Percentiles rank a stretch among this genome's conserved stretches.
phyloP scores from a whole-genome alignment of 441 rosid species.

The Aleurites moluccanus region DNA sequence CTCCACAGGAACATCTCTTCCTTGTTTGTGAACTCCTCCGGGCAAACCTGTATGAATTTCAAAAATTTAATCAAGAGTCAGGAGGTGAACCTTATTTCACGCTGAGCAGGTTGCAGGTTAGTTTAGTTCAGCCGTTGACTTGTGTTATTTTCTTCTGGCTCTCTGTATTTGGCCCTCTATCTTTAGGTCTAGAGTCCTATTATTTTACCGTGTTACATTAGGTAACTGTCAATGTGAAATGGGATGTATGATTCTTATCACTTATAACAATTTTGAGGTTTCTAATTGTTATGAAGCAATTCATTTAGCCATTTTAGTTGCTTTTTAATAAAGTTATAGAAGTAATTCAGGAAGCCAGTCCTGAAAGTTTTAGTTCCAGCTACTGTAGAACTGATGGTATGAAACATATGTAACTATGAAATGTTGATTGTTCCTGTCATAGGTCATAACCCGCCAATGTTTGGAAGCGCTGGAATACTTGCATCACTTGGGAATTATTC shows the following conservation, averaged over 20 bases:
- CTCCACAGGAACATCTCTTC: conserved; percentile 84
- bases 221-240: neutral
- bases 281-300: neutral
- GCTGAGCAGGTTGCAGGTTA: conserved; percentile 73
- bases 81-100: conserved; percentile 82
- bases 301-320: neutral
- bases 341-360: neutral
- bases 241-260: neutral
- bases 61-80: conserved; percentile 83
- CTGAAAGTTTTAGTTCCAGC: neutral
- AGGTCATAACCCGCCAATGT: conserved; percentile 82
- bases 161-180: neutral
- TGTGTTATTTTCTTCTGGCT: neutral
- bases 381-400: neutral
- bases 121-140: conserved; percentile 20
- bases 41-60: conserved; percentile 87
- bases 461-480: conserved; percentile 85
- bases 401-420: conserved; percentile 1
- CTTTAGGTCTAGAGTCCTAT: neutral
- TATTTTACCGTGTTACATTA: neutral
- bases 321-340: neutral
- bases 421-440: conserved; percentile 15
- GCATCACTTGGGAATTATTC: conserved; percentile 83
- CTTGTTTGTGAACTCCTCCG: conserved; percentile 91
- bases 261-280: neutral